A percentile compares a stretch with the other conserved stretches of the same genome.
These are phyloP conservation scores for Bacidia gigantensis DNA, from an alignment of 495 filamentous ascomycete genomes.

Conservation along the genomic window DNA sequence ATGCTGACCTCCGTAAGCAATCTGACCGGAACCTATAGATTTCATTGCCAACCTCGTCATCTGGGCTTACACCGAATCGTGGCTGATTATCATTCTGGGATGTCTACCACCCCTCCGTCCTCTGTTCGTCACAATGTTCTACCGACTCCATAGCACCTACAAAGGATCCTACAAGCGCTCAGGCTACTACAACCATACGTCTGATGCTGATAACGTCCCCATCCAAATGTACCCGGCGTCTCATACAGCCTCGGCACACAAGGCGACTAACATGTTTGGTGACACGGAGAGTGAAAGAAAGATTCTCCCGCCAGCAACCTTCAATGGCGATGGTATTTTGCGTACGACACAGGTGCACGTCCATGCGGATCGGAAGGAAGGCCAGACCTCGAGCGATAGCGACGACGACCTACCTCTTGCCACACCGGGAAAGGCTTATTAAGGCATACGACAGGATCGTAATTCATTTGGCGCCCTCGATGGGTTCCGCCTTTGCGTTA, in stretches of 20 bases:
- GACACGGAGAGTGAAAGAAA: constrained; percentile 4
- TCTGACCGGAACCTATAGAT: background rate
- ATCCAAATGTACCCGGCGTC: background rate
- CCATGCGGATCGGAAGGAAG: background rate
- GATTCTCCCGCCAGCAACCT: background rate
- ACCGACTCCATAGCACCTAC: constrained; percentile 1
- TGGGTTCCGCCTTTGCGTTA: background rate
- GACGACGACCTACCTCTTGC: background rate
- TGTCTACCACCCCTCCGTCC: background rate
- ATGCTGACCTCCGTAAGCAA: background rate
- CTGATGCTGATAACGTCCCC: background rate
- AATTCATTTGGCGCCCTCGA: background rate
- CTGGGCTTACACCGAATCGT: constrained; percentile 2
- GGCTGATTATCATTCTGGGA: constrained; percentile 1
- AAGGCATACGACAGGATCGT: background rate
- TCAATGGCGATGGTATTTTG: background rate
- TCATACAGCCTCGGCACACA: background rate
- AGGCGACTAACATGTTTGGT: background rate
- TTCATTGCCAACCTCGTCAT: constrained; percentile 1
- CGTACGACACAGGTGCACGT: constrained; percentile 5
- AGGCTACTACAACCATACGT: constrained; percentile 1
- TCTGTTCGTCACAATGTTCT: background rate
- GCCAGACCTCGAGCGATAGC: background rate
- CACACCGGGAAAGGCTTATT: background rate
- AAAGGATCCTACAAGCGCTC: background rate